Conservation (phyloP, 2,329 filamentous ascomycete species). For the Orbilia blumenaviensis region DNA sequence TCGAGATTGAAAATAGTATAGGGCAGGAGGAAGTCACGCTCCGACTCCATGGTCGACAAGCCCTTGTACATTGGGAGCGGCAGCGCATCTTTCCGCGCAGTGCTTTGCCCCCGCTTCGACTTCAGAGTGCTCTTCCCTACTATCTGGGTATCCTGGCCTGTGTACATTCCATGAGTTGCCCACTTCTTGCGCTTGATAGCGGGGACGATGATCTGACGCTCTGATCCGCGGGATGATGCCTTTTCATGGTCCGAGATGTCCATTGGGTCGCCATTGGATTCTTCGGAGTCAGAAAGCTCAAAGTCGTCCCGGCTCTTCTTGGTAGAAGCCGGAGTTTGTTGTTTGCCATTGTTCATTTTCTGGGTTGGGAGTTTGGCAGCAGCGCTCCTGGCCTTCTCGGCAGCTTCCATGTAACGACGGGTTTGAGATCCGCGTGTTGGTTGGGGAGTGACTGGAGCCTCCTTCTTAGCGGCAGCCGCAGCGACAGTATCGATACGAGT, state of each 20-base stretch:
- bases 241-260: slow-evolving; percentile 46
- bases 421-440: slow-evolving; percentile 44
- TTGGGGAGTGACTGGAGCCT: slow-evolving; percentile 38
- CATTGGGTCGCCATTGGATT: slow-evolving; percentile 51
- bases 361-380: slow-evolving; percentile 41
- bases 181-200: slow-evolving; percentile 71
- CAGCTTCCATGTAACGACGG: slow-evolving; percentile 41
- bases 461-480: slow-evolving; percentile 48
- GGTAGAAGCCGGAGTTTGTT: slow-evolving; percentile 37
- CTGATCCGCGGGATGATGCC: slow-evolving; percentile 36
- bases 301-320: slow-evolving; percentile 35
- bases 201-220: slow-evolving; percentile 47
- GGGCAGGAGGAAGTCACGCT: slow-evolving; percentile 85
- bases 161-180: slow-evolving; percentile 83
- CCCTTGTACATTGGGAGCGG: slow-evolving; percentile 83
- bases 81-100: slow-evolving; percentile 63
- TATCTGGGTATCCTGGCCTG: slow-evolving; percentile 72
- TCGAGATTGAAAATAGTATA: slow-evolving; percentile 90
- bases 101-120: slow-evolving; percentile 65
- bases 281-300: slow-evolving; percentile 44
- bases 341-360: slow-evolving; percentile 39
- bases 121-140: slow-evolving; percentile 59
- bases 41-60: slow-evolving; percentile 73
- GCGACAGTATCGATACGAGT: slow-evolving; percentile 51
- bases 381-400: slow-evolving; percentile 48